These are phyloP conservation scores for Chrysophaeum taylorii DNA, from an alignment of 352 stramenopile species.

Conservation along the genomic window DNA sequence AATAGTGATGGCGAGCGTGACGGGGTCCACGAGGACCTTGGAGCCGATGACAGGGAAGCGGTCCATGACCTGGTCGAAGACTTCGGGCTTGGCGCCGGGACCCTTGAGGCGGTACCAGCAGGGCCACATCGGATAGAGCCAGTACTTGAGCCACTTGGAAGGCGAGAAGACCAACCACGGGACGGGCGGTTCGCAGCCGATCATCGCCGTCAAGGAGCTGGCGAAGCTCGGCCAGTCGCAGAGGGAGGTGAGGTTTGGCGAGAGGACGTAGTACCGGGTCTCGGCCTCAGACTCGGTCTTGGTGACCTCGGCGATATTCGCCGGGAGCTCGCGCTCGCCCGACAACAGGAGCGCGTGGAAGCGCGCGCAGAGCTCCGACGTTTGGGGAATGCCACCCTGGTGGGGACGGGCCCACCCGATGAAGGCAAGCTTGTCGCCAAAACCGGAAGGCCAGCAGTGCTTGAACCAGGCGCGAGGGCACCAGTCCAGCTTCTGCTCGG, in stretches of 20 bases:
- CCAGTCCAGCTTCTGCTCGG: too few species aligned
- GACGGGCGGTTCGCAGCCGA: background rate
- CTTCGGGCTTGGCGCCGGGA: background rate
- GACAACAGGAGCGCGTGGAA: constrained; percentile 12
- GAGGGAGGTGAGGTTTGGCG: background rate
- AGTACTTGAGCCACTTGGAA: background rate
- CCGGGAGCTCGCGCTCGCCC: background rate
- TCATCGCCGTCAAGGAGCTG: background rate
- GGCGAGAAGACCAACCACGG: background rate
- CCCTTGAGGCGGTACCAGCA: constrained; percentile 11
- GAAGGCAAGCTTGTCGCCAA: constrained; percentile 17
- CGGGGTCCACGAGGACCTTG: too few species aligned
- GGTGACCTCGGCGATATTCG: background rate
- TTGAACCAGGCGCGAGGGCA: constrained; percentile 16
- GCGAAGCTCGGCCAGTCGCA: constrained; percentile 4
- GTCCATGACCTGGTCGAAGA: background rate
- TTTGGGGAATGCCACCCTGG: constrained; percentile 19
- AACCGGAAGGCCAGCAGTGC: constrained; percentile 13
- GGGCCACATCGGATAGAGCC: background rate
- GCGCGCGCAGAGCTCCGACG: constrained; percentile 17
- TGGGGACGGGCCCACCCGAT: constrained; percentile 8
- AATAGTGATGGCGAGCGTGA: too few species aligned
- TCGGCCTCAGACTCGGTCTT: background rate
- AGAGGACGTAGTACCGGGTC: background rate
- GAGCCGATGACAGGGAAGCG: too few species aligned